phyloP scores from a whole-genome alignment of 495 filamentous ascomycete species.

The Xylaria longipes region DNA sequence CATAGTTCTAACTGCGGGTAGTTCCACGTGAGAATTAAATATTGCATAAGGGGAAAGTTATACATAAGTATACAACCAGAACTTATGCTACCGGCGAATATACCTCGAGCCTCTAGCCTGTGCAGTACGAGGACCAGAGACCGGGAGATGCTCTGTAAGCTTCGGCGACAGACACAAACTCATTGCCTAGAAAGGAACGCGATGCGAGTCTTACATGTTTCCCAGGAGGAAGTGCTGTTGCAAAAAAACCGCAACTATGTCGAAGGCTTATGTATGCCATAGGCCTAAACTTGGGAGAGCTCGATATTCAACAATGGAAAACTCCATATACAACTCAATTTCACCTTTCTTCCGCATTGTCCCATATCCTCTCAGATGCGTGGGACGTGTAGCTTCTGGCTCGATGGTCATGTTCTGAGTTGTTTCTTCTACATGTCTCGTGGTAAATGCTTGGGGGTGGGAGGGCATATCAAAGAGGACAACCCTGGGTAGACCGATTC shows the following conservation, averaged over 20 bases:
- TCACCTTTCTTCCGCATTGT: neutral
- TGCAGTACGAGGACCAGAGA: neutral
- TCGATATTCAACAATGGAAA: neutral
- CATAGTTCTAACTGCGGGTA: neutral
- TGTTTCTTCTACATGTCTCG: neutral
- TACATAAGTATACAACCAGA: neutral
- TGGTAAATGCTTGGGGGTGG: neutral
- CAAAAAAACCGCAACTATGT: neutral
- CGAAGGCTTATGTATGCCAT: neutral
- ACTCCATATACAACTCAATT: neutral
- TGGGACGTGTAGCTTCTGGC: neutral
- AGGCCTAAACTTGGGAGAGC: neutral
- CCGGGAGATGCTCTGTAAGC: neutral
- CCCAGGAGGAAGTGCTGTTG: neutral
- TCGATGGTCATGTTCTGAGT: neutral
- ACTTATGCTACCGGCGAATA: neutral
- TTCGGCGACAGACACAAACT: neutral
- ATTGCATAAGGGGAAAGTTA: neutral
- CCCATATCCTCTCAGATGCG: neutral
- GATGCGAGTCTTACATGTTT: neutral
- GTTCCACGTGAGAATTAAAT: neutral
- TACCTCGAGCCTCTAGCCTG: neutral
- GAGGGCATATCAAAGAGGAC: neutral
- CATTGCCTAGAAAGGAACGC: neutral
- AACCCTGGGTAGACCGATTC: neutral